A percentile compares a stretch with the other conserved stretches of the same genome.
Conservation (phyloP, 2,329 filamentous ascomycete genomes). For the Thelonectria rubi region DNA sequence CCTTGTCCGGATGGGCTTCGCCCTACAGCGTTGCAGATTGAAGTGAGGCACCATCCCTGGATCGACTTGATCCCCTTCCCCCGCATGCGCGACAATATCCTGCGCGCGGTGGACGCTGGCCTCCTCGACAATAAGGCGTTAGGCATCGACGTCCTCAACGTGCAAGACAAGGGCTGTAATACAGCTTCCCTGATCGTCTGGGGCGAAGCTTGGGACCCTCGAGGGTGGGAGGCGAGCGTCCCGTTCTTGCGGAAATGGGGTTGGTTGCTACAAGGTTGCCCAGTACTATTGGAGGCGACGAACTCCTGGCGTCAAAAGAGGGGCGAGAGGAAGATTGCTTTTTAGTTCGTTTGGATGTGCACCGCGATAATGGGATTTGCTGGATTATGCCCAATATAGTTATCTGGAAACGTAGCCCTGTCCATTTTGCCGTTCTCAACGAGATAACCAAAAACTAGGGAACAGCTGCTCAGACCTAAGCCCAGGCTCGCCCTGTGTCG, state of each 20-base stretch:
- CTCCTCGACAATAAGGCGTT: constrained; percentile 2
- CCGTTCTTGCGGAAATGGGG: constrained; percentile 11
- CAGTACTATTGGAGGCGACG: not conserved
- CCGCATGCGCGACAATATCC: constrained; percentile 4
- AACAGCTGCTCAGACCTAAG: too few relatives aligned
- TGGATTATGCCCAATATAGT: too few relatives aligned
- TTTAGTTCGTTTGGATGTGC: too few relatives aligned
- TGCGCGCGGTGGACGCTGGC: not conserved
- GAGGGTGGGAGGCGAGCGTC: constrained; percentile 13
- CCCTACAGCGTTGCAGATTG: not conserved
- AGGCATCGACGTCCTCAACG: not conserved
- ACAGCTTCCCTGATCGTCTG: constrained; percentile 6
- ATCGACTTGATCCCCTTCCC: constrained; percentile 4
- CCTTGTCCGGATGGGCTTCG: not conserved
- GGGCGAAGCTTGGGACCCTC: constrained; percentile 6
- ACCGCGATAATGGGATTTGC: too few relatives aligned
- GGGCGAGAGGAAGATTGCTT: constrained; percentile 1
- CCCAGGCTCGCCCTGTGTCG: too few relatives aligned
- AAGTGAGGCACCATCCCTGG: constrained; percentile 3
- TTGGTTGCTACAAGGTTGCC: constrained; percentile 49
- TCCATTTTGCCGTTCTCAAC: too few relatives aligned
- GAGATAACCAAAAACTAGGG: too few relatives aligned
- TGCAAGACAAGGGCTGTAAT: not conserved
- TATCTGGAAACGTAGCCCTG: too few relatives aligned
- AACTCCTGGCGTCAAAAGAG: constrained; percentile 14